These are phyloP conservation scores for Talaromyces sp. DNA, from an alignment of 2,329 filamentous ascomycete species.

Conservation along the genomic window DNA sequence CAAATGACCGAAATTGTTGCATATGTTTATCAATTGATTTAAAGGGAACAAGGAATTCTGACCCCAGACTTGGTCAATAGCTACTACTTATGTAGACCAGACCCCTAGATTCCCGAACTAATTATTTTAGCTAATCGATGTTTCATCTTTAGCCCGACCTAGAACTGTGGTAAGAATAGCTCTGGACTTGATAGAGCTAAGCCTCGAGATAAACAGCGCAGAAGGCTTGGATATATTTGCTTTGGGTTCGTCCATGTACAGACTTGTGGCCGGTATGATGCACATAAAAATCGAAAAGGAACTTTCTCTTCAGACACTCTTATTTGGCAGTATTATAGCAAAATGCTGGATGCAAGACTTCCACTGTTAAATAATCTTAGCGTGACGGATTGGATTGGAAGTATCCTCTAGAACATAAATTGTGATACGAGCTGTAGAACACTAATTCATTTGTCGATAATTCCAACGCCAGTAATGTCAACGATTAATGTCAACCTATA, in stretches of 20 bases:
- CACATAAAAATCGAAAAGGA: too few relatives aligned
- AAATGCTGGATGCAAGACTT: background rate
- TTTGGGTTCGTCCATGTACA: too few relatives aligned
- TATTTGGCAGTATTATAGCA: background rate
- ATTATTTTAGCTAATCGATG: background rate
- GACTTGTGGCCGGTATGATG: too few relatives aligned
- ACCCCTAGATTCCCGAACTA: background rate
- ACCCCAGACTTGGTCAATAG: background rate
- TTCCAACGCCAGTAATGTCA: conserved; percentile 32
- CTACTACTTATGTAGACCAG: too few relatives aligned
- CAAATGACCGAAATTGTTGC: too few relatives aligned
- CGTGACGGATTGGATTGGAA: background rate
- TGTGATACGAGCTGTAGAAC: background rate
- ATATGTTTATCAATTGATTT: background rate
- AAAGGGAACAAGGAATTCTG: background rate
- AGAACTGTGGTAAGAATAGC: background rate
- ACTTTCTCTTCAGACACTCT: background rate
- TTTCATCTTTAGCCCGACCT: background rate
- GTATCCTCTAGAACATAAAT: background rate
- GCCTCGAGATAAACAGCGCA: too few relatives aligned
- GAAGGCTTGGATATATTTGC: too few relatives aligned
- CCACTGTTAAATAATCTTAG: background rate
- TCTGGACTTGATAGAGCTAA: too few relatives aligned
- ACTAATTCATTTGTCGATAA: conserved; percentile 10
- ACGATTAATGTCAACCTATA: conserved; percentile 30